phyloP scores from a whole-genome alignment of 139 green algal genomes.

The Volvox africanus region DNA sequence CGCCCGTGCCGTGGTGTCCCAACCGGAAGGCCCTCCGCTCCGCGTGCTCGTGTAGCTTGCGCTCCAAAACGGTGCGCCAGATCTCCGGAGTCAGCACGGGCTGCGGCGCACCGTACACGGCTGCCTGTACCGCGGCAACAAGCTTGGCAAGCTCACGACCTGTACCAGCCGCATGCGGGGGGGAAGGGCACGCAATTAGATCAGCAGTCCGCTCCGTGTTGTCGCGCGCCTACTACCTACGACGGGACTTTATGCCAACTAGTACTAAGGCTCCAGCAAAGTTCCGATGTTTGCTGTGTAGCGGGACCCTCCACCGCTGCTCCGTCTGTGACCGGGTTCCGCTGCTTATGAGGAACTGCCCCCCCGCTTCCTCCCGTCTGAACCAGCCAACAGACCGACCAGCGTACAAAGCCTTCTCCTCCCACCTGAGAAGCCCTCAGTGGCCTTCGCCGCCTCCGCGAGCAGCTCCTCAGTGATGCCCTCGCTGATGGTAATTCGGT shows the following conservation, averaged over 20 bases:
- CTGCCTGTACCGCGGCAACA: slow-evolving; percentile 90
- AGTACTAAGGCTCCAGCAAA: no score
- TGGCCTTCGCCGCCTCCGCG: slow-evolving; percentile 76
- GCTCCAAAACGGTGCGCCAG: slow-evolving; percentile 57
- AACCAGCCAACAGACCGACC: no score
- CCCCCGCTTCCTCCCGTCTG: no score
- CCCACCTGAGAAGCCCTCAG: slow-evolving; percentile 90
- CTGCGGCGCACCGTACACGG: slow-evolving; percentile 88
- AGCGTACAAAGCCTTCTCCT: no score
- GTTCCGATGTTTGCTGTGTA: no score
- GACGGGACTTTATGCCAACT: no score
- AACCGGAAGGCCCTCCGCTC: slow-evolving; percentile 66
- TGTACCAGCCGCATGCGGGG: slow-evolving; percentile 2
- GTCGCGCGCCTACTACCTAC: no score
- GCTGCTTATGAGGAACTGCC: no score
- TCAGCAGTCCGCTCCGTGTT: no score
- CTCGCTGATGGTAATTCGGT: slow-evolving; percentile 69
- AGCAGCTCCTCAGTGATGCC: slow-evolving; percentile 69
- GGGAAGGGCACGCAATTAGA: no score
- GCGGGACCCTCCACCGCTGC: no score
- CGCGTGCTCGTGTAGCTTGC: slow-evolving; percentile 81
- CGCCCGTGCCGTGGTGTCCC: slow-evolving; percentile 70
- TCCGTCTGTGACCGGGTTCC: no score
- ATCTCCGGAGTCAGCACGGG: slow-evolving; percentile 80
- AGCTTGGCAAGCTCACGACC: slow-evolving; percentile 96